phyloP scores from a whole-genome alignment of 208 protist species.

The Leishmania lainsoni region DNA sequence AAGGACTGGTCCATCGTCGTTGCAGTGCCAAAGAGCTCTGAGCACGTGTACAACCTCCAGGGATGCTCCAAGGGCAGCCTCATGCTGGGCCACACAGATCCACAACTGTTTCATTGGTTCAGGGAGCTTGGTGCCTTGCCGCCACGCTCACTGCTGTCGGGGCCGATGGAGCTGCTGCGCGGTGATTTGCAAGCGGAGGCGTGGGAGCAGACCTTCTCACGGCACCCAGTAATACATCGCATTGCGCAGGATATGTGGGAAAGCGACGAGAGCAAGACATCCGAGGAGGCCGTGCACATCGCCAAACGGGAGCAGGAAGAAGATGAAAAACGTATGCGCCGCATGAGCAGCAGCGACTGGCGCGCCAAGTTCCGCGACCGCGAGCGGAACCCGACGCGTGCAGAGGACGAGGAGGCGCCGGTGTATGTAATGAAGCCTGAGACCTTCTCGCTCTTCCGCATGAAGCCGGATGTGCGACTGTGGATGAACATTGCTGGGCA shows the following conservation, averaged over 20 bases:
- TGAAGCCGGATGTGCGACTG: conserved; percentile 74
- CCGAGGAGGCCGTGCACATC: conserved; percentile 71
- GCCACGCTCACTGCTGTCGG: conserved; percentile 76
- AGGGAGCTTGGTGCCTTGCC: conserved; percentile 84
- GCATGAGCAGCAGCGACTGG: conserved; percentile 91
- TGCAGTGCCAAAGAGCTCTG: conserved; percentile 75
- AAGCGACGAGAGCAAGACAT: conserved; percentile 67
- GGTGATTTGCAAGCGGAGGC: conserved; percentile 78
- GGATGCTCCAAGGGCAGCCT: conserved; percentile 66
- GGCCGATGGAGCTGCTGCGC: conserved; percentile 63
- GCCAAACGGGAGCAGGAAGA: conserved; percentile 75
- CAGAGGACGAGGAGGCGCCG: conserved; percentile 81
- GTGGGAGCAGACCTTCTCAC: conserved; percentile 71
- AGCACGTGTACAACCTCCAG: conserved; percentile 75
- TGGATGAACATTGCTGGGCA: conserved; percentile 73
- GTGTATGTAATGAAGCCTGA: conserved; percentile 88
- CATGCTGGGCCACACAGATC: conserved; percentile 90
- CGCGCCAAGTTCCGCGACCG: conserved; percentile 80
- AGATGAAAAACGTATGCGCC: conserved; percentile 88
- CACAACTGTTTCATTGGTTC: conserved; percentile 91
- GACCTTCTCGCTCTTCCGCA: conserved; percentile 72
- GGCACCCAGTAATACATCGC: conserved; percentile 80
- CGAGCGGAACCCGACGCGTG: conserved; percentile 79
- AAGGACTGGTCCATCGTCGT: conserved; percentile 68
- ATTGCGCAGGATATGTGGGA: conserved; percentile 89